These are phyloP conservation scores for Fremontodendron californicum DNA, from an alignment of 345 rosid species.

Conservation along the genomic window DNA sequence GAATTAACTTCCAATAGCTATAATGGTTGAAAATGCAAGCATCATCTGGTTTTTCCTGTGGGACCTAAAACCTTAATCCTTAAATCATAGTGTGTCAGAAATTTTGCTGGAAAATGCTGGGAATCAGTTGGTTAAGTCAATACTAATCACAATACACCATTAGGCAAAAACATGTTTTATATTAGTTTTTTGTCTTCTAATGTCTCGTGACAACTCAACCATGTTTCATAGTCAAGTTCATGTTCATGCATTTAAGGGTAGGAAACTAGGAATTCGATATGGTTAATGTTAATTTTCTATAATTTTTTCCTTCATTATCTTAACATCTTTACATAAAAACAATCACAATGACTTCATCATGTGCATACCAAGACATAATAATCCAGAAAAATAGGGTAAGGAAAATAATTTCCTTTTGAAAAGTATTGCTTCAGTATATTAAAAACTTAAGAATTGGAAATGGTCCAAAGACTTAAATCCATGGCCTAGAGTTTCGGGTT, in stretches of 20 bases:
- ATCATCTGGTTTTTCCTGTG: background rate
- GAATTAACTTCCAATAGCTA: background rate
- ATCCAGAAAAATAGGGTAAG: background rate
- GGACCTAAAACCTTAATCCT: background rate
- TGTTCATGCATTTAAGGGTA: background rate
- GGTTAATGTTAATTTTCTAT: background rate
- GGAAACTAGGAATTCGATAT: background rate
- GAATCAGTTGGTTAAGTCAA: constrained; percentile 11
- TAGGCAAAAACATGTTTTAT: background rate
- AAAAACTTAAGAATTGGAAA: background rate
- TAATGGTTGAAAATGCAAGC: background rate
- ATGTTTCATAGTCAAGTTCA: background rate
- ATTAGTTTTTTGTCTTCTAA: background rate
- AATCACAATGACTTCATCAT: background rate
- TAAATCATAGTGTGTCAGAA: constrained; percentile 13
- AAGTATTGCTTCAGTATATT: background rate
- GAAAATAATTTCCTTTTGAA: background rate
- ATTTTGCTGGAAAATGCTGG: background rate
- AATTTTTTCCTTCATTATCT: background rate
- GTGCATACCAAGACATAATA: background rate
- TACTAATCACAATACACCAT: background rate
- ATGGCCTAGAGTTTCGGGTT: background rate
- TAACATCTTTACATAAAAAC: background rate
- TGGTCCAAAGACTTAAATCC: background rate
- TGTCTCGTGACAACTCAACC: constrained; percentile 12